Conservation (phyloP, 2,329 filamentous ascomycete species). For the Didymella glomerata region DNA sequence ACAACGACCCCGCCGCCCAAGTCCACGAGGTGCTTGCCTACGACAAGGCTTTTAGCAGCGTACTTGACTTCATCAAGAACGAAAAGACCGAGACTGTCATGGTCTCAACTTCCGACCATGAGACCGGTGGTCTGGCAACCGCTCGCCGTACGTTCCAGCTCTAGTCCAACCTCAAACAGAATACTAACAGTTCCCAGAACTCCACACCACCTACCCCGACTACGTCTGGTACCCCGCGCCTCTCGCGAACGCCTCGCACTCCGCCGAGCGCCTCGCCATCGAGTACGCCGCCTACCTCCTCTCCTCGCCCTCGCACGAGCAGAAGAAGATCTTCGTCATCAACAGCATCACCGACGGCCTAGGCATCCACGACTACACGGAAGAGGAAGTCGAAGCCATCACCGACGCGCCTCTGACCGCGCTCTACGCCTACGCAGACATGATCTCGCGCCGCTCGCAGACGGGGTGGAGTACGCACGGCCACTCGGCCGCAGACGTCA, state of each 20-base stretch:
- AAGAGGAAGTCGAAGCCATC: constrained; percentile 74
- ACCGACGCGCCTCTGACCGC: constrained; percentile 66
- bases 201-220: constrained; percentile 68
- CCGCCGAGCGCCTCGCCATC: constrained; percentile 72
- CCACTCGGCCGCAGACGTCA: constrained; percentile 89
- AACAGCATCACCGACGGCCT: constrained; percentile 74
- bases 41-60: constrained; percentile 82
- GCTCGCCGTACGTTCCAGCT: constrained; percentile 70
- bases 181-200: constrained; percentile 55
- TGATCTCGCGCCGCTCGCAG: constrained; percentile 86
- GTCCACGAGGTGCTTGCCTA: constrained; percentile 92
- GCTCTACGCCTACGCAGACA: constrained; percentile 75
- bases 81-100: constrained; percentile 79
- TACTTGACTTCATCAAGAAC: constrained; percentile 82
- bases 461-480: constrained; percentile 95
- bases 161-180: neutral
- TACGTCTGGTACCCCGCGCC: constrained; percentile 84
- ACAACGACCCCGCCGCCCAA: constrained; percentile 64
- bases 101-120: constrained; percentile 92
- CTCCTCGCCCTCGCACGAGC: constrained; percentile 41
- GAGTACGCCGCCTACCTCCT: constrained; percentile 69
- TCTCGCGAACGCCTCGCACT: constrained; percentile 80
- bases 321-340: constrained; percentile 68
- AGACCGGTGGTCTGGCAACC: constrained; percentile 87
- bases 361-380: constrained; percentile 76